A percentile compares a stretch with the other conserved stretches of the same genome.
Conservation (phyloP, 805 yeast genomes). For the Ogataea thermomethanolica region DNA sequence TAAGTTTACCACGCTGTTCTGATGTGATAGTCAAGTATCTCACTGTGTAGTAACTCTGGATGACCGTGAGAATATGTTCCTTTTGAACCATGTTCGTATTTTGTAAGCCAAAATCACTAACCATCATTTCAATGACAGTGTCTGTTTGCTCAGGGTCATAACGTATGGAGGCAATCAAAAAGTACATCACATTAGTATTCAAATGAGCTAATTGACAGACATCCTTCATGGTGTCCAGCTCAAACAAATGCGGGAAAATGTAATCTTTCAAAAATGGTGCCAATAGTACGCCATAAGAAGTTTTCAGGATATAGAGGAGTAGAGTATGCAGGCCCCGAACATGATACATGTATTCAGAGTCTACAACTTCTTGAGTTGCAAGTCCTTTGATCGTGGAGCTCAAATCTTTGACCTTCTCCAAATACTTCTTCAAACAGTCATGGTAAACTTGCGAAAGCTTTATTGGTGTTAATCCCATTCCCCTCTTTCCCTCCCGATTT, state of each 20-base stretch:
- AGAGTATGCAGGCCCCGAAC: slow-evolving; percentile 64
- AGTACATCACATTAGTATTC: slow-evolving; percentile 47
- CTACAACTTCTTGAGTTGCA: slow-evolving; percentile 53
- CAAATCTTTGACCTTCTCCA: slow-evolving; percentile 40
- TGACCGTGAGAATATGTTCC: slow-evolving; percentile 60
- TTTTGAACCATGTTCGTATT: slow-evolving; percentile 58
- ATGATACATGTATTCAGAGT: slow-evolving; percentile 58
- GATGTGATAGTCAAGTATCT: slow-evolving; percentile 54
- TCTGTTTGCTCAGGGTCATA: slow-evolving; percentile 41
- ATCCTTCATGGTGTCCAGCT: slow-evolving; percentile 66
- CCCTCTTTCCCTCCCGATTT: slow-evolving; percentile 36
- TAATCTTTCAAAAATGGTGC: slow-evolving; percentile 48
- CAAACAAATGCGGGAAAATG: slow-evolving; percentile 67
- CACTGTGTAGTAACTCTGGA: slow-evolving; percentile 68
- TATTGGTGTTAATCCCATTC: slow-evolving; percentile 31
- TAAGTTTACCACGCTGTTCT: slow-evolving; percentile 46
- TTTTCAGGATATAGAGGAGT: slow-evolving; percentile 49
- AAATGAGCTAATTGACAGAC: slow-evolving; percentile 69
- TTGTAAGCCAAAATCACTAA: slow-evolving; percentile 34
- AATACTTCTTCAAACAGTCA: slow-evolving; percentile 38
- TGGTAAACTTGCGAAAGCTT: slow-evolving; percentile 32
- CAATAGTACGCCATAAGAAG: slow-evolving; percentile 51
- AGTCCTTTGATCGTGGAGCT: slow-evolving; percentile 31
- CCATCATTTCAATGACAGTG: slow-evolving; percentile 42
- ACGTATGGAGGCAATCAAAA: slow-evolving; percentile 45